These are phyloP conservation scores for Colletotrichum cuscutae DNA, from an alignment of 2,329 filamentous ascomycete genomes.

Conservation along the genomic window DNA sequence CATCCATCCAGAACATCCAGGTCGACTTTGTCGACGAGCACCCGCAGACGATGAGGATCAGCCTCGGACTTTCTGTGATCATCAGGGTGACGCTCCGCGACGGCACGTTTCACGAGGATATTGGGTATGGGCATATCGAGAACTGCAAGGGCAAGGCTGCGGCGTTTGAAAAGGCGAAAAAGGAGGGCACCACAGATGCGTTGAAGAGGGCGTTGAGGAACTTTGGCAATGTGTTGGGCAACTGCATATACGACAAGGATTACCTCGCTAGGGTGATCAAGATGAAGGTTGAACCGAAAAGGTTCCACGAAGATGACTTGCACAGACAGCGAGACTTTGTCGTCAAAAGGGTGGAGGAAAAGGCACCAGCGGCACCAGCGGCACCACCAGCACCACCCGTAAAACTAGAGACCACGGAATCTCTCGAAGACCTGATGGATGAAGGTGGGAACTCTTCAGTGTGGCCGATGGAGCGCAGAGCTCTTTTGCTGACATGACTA, in stretches of 20 bases:
- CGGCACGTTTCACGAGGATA: slow-evolving; percentile 97
- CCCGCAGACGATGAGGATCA: slow-evolving; percentile 80
- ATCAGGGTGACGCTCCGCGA: slow-evolving; percentile 90
- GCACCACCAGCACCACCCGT: slow-evolving; percentile 35
- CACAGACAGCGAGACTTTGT: slow-evolving; percentile 84
- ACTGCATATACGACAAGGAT: slow-evolving; percentile 97
- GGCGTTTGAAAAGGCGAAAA: slow-evolving; percentile 98
- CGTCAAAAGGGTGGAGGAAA: slow-evolving; percentile 62
- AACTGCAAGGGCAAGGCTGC: slow-evolving; percentile 95
- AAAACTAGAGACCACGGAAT: slow-evolving; percentile 51
- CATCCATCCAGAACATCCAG: slow-evolving; percentile 92
- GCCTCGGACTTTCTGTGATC: slow-evolving; percentile 87
- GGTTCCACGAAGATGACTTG: slow-evolving; percentile 81
- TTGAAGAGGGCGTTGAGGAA: slow-evolving; percentile 89
- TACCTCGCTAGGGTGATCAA: slow-evolving; percentile 92
- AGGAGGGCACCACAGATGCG: slow-evolving; percentile 95
- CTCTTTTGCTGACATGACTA: slow-evolving; percentile 36
- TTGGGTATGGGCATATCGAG: slow-evolving; percentile 96
- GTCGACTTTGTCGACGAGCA: slow-evolving; percentile 96
- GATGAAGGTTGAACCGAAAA: slow-evolving; percentile 81
- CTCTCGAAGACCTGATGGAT: slow-evolving; percentile 60
- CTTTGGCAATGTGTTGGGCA: slow-evolving; percentile 97
- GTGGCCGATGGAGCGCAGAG: background rate
- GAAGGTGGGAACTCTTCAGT: slow-evolving; percentile 50
- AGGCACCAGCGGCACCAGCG: slow-evolving; percentile 20